phyloP scores from a whole-genome alignment of 83 land plant genomes.

The Thuja plicata region DNA sequence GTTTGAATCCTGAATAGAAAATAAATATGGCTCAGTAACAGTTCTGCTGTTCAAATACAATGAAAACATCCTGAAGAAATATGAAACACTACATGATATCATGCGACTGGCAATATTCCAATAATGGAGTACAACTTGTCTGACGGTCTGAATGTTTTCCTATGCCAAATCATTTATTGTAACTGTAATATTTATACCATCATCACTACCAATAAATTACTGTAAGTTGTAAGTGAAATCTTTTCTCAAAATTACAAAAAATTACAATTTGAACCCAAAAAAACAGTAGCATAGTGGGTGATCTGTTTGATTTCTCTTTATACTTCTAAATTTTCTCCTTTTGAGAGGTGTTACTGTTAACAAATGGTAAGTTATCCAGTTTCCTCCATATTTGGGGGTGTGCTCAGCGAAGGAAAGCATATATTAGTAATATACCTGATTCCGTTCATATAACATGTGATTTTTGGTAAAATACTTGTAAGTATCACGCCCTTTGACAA shows the following conservation, averaged over 20 bases:
- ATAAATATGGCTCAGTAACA: not conserved
- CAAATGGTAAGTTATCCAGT: not conserved
- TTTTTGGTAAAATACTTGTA: conserved; percentile 83
- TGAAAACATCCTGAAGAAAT: not conserved
- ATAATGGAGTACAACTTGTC: not conserved
- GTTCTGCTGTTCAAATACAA: not conserved
- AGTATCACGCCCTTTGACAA: conserved; percentile 80
- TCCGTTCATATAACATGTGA: conserved; percentile 84
- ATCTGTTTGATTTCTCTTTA: not conserved
- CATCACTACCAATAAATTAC: not conserved
- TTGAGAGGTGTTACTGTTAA: not conserved
- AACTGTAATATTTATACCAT: not conserved
- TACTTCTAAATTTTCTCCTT: not conserved
- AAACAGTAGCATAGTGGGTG: not conserved
- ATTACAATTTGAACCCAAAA: not conserved
- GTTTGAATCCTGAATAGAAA: conserved; percentile 62
- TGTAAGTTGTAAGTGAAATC: not conserved
- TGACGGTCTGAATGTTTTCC: not conserved
- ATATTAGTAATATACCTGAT: conserved; percentile 41
- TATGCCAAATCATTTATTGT: not conserved
- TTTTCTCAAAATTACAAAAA: not conserved
- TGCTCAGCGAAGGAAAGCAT: not conserved
- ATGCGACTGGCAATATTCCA: not conserved
- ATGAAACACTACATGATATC: not conserved
- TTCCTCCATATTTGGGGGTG: not conserved